Percentiles rank a stretch among this genome's conserved stretches.
These are phyloP conservation scores for Candida pini DNA, from an alignment of 805 yeast genomes.

Conservation along the genomic window DNA sequence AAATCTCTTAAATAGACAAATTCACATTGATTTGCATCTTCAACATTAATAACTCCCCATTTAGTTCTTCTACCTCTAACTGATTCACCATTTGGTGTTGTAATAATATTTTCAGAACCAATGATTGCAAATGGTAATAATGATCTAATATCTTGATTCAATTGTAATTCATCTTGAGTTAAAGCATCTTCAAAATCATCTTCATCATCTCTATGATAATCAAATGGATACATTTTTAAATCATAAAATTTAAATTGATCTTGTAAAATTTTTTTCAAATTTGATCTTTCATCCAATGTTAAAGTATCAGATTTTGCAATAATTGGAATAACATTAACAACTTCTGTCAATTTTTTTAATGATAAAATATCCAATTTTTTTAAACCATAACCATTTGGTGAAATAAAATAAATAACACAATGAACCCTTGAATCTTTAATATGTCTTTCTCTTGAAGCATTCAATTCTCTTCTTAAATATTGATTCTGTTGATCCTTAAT, in stretches of 20 bases:
- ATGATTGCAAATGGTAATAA: constrained; percentile 91
- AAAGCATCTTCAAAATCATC: constrained; percentile 29
- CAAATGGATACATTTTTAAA: constrained; percentile 81
- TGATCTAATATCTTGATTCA: constrained; percentile 67
- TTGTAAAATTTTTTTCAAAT: constrained; percentile 72
- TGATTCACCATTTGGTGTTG: constrained; percentile 64
- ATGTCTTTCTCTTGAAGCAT: constrained; percentile 83
- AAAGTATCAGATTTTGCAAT: constrained; percentile 91
- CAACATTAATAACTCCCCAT: constrained; percentile 92
- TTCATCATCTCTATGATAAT: constrained; percentile 29
- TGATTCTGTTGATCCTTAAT: constrained; percentile 93
- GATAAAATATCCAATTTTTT: constrained; percentile 78
- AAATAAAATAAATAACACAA: constrained; percentile 84
- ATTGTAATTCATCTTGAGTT: constrained; percentile 65
- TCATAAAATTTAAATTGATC: constrained; percentile 67
- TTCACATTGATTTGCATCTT: constrained; percentile 93
- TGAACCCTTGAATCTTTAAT: constrained; percentile 90
- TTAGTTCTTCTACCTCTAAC: constrained; percentile 88
- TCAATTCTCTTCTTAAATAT: constrained; percentile 86
- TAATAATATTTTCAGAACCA: constrained; percentile 76
- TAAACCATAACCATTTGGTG: constrained; percentile 85
- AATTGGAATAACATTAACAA: constrained; percentile 90
- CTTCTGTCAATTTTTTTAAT: constrained; percentile 77
- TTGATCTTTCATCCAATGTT: constrained; percentile 77
- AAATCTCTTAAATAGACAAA: constrained; percentile 92